Evolutionary conservation across 2,329 filamentous ascomycete species (phyloP), one percentile per base, ranked within the genome.

Genomic region (Aspergillus cejpii): DNA sequence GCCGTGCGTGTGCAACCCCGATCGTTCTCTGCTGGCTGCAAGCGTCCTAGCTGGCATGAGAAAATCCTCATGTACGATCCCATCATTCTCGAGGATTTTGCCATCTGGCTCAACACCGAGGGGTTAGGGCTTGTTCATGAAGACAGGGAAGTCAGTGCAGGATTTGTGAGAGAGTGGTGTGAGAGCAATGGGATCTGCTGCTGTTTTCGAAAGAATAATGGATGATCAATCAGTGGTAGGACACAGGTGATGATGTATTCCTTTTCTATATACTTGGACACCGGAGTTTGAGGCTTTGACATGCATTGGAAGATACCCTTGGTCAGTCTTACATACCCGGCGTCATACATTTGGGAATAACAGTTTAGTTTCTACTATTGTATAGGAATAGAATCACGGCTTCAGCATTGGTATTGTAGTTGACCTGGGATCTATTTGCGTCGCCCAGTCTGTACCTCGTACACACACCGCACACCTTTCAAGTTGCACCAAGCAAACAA

Each of bases 41-140:
- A 57, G 5, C 59, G 62, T 2, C 75, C 74, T 2, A 88, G 80
- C 2, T 97, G 90, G 87, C 76, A 94, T 56, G 88, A 97, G 66
- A 94, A 89, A 68, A 96, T 98, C 37, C 73, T 97, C 5, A 79
- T 97, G 62, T 97, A 94, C 62, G 90, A 97, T 57, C 88, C 91
- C 0, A 84, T 98, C 34, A 76, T 92, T 1, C 67, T 96, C 0
- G 91, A 97, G 66, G 89, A 96, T 53, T 71, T 98, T 11, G 78
- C 90, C 0, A 68, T 72, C 0, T 97, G 89, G 85, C 68, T 97
- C 12, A 96, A 95, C 55, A 76, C 76, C 3, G 84, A 84, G 10
- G 79, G 80, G 19, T 67, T 90, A 36, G 75, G 74, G 10, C 71
- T 73, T 3, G 76, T 80, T 0, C 80, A 80, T 0, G 84, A 79